These are phyloP conservation scores for Trichoderma lentiforme DNA, from an alignment of 2,329 filamentous ascomycete species.

Conservation along the genomic window DNA sequence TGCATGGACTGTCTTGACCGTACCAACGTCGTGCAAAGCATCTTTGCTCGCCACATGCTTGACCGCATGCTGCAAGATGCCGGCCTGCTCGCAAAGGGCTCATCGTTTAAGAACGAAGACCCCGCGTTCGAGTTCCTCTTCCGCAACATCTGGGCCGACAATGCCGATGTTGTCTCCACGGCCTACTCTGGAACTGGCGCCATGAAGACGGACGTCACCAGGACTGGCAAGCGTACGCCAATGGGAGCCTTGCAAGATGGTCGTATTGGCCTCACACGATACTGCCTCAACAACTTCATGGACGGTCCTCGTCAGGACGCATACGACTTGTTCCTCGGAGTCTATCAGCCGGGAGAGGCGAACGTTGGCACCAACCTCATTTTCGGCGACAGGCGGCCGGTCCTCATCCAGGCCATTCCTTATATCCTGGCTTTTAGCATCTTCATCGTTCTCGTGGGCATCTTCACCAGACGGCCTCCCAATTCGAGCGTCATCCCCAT, in stretches of 20 bases:
- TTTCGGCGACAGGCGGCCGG: conserved; percentile 79
- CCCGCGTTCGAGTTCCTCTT: conserved; percentile 83
- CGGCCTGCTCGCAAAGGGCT: conserved; percentile 71
- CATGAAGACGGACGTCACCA: conserved; percentile 96
- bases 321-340: conserved; percentile 89
- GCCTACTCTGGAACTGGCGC: conserved; percentile 95
- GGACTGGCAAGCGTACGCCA: conserved; percentile 85
- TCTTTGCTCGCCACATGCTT: conserved; percentile 86
- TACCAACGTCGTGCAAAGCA: conserved; percentile 96
- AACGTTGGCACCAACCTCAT: conserved; percentile 68
- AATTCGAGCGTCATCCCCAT: conserved; percentile 77
- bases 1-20: conserved; percentile 99
- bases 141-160: conserved; percentile 97
- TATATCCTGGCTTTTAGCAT: conserved; percentile 84
- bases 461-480: conserved; percentile 68
- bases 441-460: conserved; percentile 75
- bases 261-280: conserved; percentile 83
- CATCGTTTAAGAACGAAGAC: conserved; percentile 74
- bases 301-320: conserved; percentile 94
- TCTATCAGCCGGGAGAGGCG: conserved; percentile 71
- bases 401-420: conserved; percentile 89
- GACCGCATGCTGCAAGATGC: conserved; percentile 85
- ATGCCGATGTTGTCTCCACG: conserved; percentile 89
- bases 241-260: conserved; percentile 81
- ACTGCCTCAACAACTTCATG: conserved; percentile 88